Conservation (phyloP, 2,329 filamentous ascomycete species). For the Niveomyces coronatus region DNA sequence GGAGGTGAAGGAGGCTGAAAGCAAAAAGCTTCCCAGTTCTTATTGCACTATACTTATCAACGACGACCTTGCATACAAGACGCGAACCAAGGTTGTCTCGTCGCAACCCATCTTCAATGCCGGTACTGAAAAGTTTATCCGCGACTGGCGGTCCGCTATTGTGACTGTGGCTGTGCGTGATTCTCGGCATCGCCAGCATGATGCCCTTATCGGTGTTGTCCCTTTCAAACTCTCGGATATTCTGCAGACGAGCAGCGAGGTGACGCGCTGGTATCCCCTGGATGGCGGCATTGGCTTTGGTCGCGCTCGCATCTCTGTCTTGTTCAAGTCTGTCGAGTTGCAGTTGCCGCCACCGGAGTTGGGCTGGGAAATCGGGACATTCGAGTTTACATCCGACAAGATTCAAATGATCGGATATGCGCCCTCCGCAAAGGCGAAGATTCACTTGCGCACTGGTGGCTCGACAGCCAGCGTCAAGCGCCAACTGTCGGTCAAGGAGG, state of each 20-base stretch:
- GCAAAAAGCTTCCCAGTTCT: conserved; percentile 70
- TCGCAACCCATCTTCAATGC: conserved; percentile 97
- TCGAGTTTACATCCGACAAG: conserved; percentile 68
- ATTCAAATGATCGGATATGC: conserved; percentile 56
- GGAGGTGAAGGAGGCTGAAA: conserved; percentile 76
- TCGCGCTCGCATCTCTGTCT: conserved; percentile 73
- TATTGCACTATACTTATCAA: conserved; percentile 92
- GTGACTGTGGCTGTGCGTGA: conserved; percentile 85
- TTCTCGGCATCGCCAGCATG: conserved; percentile 80
- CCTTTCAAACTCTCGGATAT: conserved; percentile 80
- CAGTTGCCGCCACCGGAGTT: conserved; percentile 74
- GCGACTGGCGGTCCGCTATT: conserved; percentile 84
- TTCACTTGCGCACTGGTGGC: conserved; percentile 75
- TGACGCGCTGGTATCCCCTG: conserved; percentile 90
- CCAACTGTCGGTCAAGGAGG: conserved; percentile 50
- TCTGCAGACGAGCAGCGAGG: conserved; percentile 76
- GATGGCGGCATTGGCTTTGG: conserved; percentile 92
- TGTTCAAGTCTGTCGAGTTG: conserved; percentile 85
- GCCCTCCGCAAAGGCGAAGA: conserved; percentile 57
- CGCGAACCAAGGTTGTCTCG: conserved; percentile 85
- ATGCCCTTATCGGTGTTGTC: conserved; percentile 87
- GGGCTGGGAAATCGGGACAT: conserved; percentile 92
- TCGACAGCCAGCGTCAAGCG: conserved; percentile 62
- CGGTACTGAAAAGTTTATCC: conserved; percentile 83
- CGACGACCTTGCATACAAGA: conserved; percentile 84